Evolutionary conservation across 192 early-diverging fungal genomes (phyloP).

Genomic region (Geosiphon pyriformis): DNA sequence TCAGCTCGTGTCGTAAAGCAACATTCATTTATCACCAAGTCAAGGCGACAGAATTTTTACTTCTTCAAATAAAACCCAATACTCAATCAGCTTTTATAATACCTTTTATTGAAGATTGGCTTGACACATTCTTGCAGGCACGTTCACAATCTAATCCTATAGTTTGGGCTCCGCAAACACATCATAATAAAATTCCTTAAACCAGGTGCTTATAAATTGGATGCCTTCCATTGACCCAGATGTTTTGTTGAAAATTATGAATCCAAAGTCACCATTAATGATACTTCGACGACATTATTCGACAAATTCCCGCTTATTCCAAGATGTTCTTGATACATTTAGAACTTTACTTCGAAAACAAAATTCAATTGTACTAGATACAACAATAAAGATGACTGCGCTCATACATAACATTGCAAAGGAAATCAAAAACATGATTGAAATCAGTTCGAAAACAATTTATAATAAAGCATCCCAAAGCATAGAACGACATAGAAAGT

Average conservation of each 20-base stretch:
- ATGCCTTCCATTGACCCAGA: conserved; percentile 15
- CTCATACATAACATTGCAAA: background rate
- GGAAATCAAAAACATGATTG: conserved; percentile 1
- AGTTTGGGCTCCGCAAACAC: background rate
- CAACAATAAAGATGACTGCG: background rate
- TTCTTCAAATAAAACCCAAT: conserved; percentile 26
- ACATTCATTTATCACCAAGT: conserved; percentile 28
- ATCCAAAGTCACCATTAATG: conserved; percentile 19
- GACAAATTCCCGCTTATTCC: background rate
- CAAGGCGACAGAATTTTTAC: conserved; percentile 23
- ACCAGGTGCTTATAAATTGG: conserved; percentile 13
- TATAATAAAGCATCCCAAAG: background rate
- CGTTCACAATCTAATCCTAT: background rate
- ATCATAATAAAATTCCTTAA: too few species aligned
- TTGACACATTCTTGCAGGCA: conserved; percentile 15
- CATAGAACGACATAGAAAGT: background rate
- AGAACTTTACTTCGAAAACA: conserved; percentile 9
- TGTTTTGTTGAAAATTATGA: background rate
- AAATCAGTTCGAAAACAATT: background rate
- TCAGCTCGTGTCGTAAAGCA: conserved; percentile 25
- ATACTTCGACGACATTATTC: conserved; percentile 8
- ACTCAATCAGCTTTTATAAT: conserved; percentile 12
- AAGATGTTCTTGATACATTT: conserved; percentile 17
- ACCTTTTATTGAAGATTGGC: conserved; percentile 12
- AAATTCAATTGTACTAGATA: background rate